A percentile compares a stretch with the other conserved stretches of the same genome.
phyloP scores from a whole-genome alignment of 176 grass and related monocot genomes.

The Lolium perenne region DNA sequence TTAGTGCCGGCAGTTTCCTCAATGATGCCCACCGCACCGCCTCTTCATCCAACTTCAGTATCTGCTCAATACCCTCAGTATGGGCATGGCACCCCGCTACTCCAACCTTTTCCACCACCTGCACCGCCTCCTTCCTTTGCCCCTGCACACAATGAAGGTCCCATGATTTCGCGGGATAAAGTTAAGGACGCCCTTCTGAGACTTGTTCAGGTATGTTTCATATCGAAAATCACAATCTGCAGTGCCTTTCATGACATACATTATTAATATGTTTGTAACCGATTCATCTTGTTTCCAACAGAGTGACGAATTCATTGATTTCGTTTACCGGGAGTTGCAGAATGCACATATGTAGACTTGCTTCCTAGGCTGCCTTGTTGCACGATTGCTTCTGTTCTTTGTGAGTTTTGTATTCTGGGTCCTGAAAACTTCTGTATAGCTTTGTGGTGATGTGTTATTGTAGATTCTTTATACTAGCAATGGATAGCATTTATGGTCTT shows the following conservation, averaged over 20 bases:
- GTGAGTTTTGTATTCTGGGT: conserved; percentile 45
- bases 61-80: conserved; percentile 50
- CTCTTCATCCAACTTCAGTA: conserved; percentile 47
- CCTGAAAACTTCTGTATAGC: conserved; percentile 51
- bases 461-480: conserved; percentile 42
- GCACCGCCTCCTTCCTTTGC: conserved; percentile 64
- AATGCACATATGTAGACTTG: conserved; percentile 58
- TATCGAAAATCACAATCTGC: background rate
- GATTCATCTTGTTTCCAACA: conserved; percentile 36
- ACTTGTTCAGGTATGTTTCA: conserved; percentile 75
- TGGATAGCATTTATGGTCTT: conserved; percentile 24
- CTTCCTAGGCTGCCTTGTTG: background rate
- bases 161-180: conserved; percentile 77
- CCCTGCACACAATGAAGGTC: conserved; percentile 39
- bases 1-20: conserved; percentile 48
- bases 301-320: conserved; percentile 76
- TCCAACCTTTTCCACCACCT: conserved; percentile 79
- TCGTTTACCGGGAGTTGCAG: conserved; percentile 68
- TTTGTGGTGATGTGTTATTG: conserved; percentile 27
- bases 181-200: conserved; percentile 69
- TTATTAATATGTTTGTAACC: background rate
- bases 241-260: background rate
- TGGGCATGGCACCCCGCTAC: conserved; percentile 54
- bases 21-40: conserved; percentile 48
- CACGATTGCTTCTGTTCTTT: background rate